These are phyloP conservation scores for Claviceps africana DNA, from an alignment of 2,329 filamentous ascomycete species.

Conservation along the genomic window DNA sequence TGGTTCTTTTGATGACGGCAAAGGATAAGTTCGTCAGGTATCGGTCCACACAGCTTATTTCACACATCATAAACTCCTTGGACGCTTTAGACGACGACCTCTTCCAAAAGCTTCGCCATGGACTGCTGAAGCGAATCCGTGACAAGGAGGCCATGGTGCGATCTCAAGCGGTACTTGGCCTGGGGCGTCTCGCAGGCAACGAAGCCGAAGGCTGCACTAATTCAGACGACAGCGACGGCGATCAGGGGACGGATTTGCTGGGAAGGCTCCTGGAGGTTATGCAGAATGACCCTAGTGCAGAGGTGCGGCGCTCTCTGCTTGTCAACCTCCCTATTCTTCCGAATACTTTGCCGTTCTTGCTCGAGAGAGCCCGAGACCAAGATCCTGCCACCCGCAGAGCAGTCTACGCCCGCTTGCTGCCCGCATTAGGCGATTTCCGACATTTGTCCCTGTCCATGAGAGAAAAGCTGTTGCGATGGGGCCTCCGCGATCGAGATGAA, in stretches of 20 bases:
- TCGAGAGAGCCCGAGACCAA: conserved; percentile 81
- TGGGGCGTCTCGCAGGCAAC: conserved; percentile 73
- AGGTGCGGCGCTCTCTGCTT: conserved; percentile 77
- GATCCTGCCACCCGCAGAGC: conserved; percentile 73
- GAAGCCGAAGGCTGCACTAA: conserved; percentile 57
- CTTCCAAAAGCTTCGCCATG: conserved; percentile 68
- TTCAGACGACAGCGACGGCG: conserved; percentile 54
- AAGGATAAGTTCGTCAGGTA: conserved; percentile 93
- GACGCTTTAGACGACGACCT: conserved; percentile 86
- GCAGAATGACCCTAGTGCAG: conserved; percentile 86
- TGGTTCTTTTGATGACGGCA: conserved; percentile 62
- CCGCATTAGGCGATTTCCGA: conserved; percentile 83
- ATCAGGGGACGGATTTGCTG: conserved; percentile 53
- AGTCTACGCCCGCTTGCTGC: conserved; percentile 75
- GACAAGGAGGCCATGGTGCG: conserved; percentile 92
- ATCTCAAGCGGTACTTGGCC: conserved; percentile 77
- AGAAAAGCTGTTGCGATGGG: conserved; percentile 92
- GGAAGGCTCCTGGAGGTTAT: conserved; percentile 77
- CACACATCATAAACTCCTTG: conserved; percentile 83
- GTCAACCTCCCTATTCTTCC: conserved; percentile 81
- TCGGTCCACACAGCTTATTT: conserved; percentile 75
- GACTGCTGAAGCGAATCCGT: conserved; percentile 69
- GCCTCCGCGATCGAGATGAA: conserved; percentile 83
- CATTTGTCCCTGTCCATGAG: conserved; percentile 86
- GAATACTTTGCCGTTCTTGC: conserved; percentile 67